Base-by-base conservation (phyloP, 805 yeast genomes). In the Candida methanosorbosa region DNA sequence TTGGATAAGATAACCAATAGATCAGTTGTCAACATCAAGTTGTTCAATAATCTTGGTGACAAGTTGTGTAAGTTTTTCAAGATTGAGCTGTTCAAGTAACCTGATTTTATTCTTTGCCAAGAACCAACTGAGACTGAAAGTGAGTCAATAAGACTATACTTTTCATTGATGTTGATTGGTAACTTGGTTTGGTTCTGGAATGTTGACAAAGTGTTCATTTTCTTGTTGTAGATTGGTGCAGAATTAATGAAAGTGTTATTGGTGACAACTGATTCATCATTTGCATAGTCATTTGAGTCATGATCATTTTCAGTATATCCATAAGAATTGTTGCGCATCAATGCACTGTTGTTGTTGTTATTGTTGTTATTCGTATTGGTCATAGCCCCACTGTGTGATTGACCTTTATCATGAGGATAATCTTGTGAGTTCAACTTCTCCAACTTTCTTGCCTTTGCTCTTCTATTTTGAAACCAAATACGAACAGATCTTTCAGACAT, bases 391-490 rank as follows among this genome's bases (percentile, higher is more conserved):
- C 22, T 9, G 9, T 20, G 7, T 8, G 22, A 20, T 20, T 7
- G 9, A 20, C 9, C 9, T 8, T 9, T 20, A 20, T 20, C 22
- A 20, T n/a, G n/a, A n/a, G n/a, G n/a, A n/a, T n/a, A 14, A 18
- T 43, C 48, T 27, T 46, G 42, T 30, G 46, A 41, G 29, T 50
- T 58, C 54, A 68, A 57, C 38, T 78, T 68, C 45, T 77, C 82
- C 48, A 72, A 56, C 56, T 81, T 81, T 48, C 87, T 67, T 29
- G 76, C 68, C 52, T 82, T 83, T 16, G 92, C 92, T 42, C 97
- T 63, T 46, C 88, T 64, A 53, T 86, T 86, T 56, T 87, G 97
- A 50, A 85, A 87, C 96, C 96, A 87, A 29, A 87, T 87, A 36
- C 95, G 68, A 2, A 87, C 95, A 12, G 88, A 84, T 41, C 92